Conservation (phyloP, 768 basidiomycete genomes). For the Mycena olivaceomarginata region DNA sequence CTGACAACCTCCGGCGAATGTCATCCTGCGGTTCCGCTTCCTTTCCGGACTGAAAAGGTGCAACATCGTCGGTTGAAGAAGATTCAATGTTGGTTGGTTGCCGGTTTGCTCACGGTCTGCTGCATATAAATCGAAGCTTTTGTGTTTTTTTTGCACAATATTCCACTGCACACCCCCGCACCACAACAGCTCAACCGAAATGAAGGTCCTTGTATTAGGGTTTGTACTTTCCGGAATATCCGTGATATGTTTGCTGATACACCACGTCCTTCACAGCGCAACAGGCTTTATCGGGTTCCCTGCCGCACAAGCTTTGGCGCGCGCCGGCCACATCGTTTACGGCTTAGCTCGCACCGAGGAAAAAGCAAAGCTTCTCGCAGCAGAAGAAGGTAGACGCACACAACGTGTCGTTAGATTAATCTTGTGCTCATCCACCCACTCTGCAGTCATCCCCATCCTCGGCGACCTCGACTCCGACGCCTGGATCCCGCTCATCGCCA, state of each 20-base stretch:
- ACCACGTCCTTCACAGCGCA: constrained; percentile 52
- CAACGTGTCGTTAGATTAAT: not conserved
- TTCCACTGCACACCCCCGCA: no score
- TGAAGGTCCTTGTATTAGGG: constrained; percentile 55
- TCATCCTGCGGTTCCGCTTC: no score
- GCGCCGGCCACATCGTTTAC: constrained; percentile 68
- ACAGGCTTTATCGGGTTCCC: constrained; percentile 67
- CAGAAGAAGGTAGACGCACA: constrained; percentile 61
- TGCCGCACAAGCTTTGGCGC: constrained; percentile 64
- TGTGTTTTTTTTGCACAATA: no score
- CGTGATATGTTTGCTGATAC: not conserved
- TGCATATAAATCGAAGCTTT: no score
- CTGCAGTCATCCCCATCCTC: constrained; percentile 61
- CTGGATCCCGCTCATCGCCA: constrained; percentile 52
- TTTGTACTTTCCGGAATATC: not conserved
- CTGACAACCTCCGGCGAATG: no score
- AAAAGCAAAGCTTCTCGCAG: constrained; percentile 56
- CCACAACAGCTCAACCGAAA: not conserved
- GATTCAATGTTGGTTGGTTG: no score
- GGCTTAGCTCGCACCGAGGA: constrained; percentile 62
- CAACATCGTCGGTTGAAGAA: no score
- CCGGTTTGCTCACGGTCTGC: no score
- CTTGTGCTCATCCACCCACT: not conserved
- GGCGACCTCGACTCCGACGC: constrained; percentile 47
- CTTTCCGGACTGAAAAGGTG: no score